phyloP scores from a whole-genome alignment of 495 filamentous ascomycete genomes.

The Lophium mytilinum region DNA sequence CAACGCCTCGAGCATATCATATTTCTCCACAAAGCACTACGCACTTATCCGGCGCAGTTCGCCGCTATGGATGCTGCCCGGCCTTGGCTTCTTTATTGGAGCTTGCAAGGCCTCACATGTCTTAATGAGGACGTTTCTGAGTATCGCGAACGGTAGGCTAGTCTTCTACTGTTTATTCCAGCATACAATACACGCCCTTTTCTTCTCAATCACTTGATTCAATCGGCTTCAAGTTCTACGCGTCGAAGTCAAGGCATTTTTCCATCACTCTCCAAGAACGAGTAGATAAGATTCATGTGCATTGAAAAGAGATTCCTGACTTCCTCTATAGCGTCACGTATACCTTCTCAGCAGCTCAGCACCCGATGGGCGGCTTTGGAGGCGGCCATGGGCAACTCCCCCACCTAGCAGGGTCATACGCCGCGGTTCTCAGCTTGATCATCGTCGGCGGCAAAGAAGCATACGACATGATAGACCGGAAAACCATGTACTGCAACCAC shows the following conservation, averaged over 20 bases:
- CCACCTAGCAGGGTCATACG: conserved; percentile 83
- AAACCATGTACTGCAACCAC: conserved; percentile 53
- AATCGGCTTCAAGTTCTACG: background rate
- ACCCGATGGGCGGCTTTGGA: conserved; percentile 78
- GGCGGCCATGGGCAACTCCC: conserved; percentile 86
- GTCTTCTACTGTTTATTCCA: conserved; percentile 5
- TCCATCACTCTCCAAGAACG: background rate
- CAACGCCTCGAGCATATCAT: conserved; percentile 59
- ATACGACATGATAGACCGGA: conserved; percentile 68
- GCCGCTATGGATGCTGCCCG: conserved; percentile 69
- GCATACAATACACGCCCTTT: background rate
- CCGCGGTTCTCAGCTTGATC: conserved; percentile 65
- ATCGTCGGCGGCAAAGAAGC: conserved; percentile 67
- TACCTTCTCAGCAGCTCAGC: conserved; percentile 73
- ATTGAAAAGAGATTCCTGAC: background rate
- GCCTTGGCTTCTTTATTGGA: conserved; percentile 94
- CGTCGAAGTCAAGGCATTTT: background rate
- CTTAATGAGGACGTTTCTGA: conserved; percentile 66
- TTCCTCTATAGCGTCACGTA: conserved; percentile 46
- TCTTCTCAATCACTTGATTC: too few species aligned
- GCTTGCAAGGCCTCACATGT: conserved; percentile 58
- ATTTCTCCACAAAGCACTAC: conserved; percentile 65
- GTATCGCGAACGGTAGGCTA: conserved; percentile 55
- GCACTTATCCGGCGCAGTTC: conserved; percentile 55
- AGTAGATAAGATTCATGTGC: background rate